Percentiles rank a stretch among this genome's conserved stretches.
Conservation (phyloP, 2,329 filamentous ascomycete genomes). For the Epichloe aotearoae region DNA sequence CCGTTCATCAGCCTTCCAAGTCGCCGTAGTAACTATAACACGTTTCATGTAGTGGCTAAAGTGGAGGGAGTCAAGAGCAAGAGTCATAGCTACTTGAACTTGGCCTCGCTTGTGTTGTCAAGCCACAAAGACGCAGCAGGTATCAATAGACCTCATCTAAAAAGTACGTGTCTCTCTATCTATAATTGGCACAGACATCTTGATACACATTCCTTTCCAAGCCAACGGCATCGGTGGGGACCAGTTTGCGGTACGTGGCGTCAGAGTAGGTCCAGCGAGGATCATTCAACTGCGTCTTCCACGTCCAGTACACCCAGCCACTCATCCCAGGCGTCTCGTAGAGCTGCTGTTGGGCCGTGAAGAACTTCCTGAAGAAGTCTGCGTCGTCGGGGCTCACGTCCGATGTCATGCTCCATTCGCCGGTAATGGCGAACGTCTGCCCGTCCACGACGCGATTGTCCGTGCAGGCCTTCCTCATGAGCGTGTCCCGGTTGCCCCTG, state of each 20-base stretch:
- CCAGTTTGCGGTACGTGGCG: slow-evolving; percentile 10
- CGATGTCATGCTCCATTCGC: slow-evolving; percentile 43
- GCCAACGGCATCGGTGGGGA: slow-evolving; percentile 12
- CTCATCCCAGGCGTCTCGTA: slow-evolving; percentile 34
- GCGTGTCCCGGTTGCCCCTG: slow-evolving; percentile 8
- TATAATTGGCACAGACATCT: slow-evolving; percentile 11
- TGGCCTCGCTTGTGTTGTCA: too few species aligned
- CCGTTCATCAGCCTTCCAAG: too few species aligned
- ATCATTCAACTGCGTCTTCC: slow-evolving; percentile 31
- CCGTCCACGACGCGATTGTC: slow-evolving; percentile 27
- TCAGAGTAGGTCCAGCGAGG: slow-evolving; percentile 18
- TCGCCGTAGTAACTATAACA: too few species aligned
- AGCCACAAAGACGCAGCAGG: too few species aligned
- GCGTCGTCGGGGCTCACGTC: slow-evolving; percentile 28
- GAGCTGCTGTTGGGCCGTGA: slow-evolving; percentile 39
- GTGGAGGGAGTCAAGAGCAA: too few species aligned
- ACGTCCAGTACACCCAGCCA: slow-evolving; percentile 48
- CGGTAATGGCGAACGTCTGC: slow-evolving; percentile 30
- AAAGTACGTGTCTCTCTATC: neutral
- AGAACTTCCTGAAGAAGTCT: slow-evolving; percentile 42
- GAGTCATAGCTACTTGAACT: too few species aligned
- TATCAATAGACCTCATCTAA: too few species aligned
- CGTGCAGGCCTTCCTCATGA: slow-evolving; percentile 26
- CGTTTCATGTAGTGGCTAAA: too few species aligned
- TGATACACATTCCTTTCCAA: slow-evolving; percentile 15